Conservation (phyloP, 495 filamentous ascomycete species). For the Aspergillus conjunctus region DNA sequence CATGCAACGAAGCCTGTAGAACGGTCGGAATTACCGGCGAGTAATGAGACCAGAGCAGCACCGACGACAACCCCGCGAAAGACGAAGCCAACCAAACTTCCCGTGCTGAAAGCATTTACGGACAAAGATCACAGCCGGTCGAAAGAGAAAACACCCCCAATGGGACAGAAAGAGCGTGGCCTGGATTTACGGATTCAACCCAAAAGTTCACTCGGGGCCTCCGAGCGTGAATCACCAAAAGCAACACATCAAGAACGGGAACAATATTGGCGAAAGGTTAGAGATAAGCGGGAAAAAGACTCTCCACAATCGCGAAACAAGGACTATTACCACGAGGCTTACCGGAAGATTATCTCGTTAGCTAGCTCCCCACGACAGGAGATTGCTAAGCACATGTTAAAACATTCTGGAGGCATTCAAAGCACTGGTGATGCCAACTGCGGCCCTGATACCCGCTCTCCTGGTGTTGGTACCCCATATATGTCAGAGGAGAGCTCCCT, state of each 20-base stretch:
- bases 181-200: neutral
- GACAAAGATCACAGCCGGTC: conserved; percentile 26
- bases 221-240: conserved; percentile 25
- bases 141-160: neutral
- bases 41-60: neutral
- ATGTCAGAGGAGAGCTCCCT: conserved; percentile 13
- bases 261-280: conserved; percentile 36
- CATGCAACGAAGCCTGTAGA: neutral
- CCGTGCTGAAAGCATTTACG: conserved; percentile 28
- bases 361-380: conserved; percentile 26
- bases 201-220: conserved; percentile 18
- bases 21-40: neutral
- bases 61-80: conserved; percentile 19
- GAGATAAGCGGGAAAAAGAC: conserved; percentile 36
- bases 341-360: conserved; percentile 28
- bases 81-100: conserved; percentile 39
- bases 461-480: conserved; percentile 24
- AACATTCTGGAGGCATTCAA: conserved; percentile 14
- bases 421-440: conserved; percentile 28
- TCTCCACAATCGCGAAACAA: conserved; percentile 29
- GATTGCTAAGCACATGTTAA: conserved; percentile 22
- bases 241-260: conserved; percentile 31
- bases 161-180: conserved; percentile 9
- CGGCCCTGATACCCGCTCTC: conserved; percentile 34
- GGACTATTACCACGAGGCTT: conserved; percentile 26